Base-by-base conservation (phyloP, 2,329 filamentous ascomycete species). In the Xylariales sp. region DNA sequence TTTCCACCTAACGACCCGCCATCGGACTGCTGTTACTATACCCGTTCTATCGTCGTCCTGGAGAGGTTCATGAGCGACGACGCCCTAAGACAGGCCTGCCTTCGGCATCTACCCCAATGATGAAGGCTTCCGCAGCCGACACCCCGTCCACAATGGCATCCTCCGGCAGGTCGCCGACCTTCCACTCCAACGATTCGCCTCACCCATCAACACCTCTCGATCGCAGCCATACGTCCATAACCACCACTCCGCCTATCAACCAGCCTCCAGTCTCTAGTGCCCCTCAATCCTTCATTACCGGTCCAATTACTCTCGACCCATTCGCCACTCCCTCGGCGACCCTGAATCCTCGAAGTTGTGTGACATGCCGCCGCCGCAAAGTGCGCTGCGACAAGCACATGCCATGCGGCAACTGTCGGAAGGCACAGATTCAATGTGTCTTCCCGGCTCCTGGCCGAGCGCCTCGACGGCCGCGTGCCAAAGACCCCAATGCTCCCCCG, bases 351-450 rank as follows among this genome's bases (percentile, higher is more conserved):
- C 72, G 78, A 49, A 83, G 81, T 32, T 87, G 85, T 71, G 82
- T 86, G 16, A 86, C 84, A 34, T 87, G 85, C 73, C 78, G 85
- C 3, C 79, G 81, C 53, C 80, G 87, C 52, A 90, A 90, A 75
- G 91, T 94, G 62, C 90, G 91, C 75, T 94, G 91, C 83, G 90
- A 94, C 81, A 93, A 93, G 81, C 85, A 87, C 74, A 88, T 92
- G 83, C 90, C 91, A 16, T 94, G 91, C 78, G 88, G 88, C 73
- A 93, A 94, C 78, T 94, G 91, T 78, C 86, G 87, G 49, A 87
- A 90, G 71, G 90, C 90, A 48, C 83, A 89, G 73, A 91, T 91
- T 65, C 87, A 90, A 72, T 94, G 91, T 78, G 82, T 93, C 56
- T 94, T 92, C 75, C 91, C 91, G 1, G 89, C 90, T 2, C 91